Evolutionary conservation across 208 protist species (phyloP), one percentile per base, ranked within the genome.

Genomic region (Wallacemonas sp.): DNA sequence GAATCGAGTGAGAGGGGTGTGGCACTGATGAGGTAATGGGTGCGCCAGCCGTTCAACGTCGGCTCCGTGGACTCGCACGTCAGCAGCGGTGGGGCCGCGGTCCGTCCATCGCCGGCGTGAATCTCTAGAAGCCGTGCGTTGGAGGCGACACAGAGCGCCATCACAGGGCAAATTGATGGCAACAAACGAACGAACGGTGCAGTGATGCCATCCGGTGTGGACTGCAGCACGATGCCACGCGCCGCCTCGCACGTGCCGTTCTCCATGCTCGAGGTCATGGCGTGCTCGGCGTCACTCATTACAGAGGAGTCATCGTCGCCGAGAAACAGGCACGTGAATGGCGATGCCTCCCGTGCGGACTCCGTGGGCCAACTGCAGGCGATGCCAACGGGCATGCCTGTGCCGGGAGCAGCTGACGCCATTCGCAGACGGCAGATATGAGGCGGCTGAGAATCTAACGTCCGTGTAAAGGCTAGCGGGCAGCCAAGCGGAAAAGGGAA

Each of bases 91-190:
- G 61, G 33, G 0, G 6, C 61, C 15, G 9, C 30, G 2, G 48
- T 22, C 13, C 61, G 26, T n/a, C 34, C 52, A 32, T 29, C 55
- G 34, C 27, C 36, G 24, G 9, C 34, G 55, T 71, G 66, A 3
- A 71, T 50, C 26, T 71, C 66, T 22, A 71, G 50, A 41, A 63
- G 0, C 8, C 58, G 54, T 9, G 66, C 66, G 38, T 71, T 67
- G n/a, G 68, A 65, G 27, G 69, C 55, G 33, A 83, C 54, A 29
- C 60, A 75, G 17, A 83, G 10, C 30, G 69, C 68, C 6, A 52
- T 12, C 17, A 79, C 9, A 24, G 57, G 12, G n/a, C 29, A 54
- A 1, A 36, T 19, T 19, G 38, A 63, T 21, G 63, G 26, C 22
- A 45, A n/a, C 29, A 80, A 2, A 19, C 12, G 10, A 19, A 80